phyloP scores from a whole-genome alignment of 2,329 filamentous ascomycete genomes.

The Phaeoacremonium minimum region DNA sequence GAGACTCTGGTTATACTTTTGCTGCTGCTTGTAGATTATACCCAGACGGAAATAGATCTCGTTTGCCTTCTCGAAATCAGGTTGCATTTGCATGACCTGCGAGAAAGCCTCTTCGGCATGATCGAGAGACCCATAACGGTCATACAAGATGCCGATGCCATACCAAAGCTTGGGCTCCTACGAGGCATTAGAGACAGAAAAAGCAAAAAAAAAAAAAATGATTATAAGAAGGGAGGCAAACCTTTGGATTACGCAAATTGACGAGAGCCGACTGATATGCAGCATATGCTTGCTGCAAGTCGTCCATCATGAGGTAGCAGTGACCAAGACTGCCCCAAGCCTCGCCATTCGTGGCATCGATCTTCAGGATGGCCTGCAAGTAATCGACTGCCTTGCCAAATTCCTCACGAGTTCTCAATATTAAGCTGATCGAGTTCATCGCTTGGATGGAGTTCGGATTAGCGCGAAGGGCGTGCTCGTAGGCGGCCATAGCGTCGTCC shows the following conservation, averaged over 20 bases:
- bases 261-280: slow-evolving; percentile 95
- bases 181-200: not conserved
- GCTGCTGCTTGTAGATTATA: slow-evolving; percentile 99
- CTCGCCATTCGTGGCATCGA: slow-evolving; percentile 86
- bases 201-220: not conserved
- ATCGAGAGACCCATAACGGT: slow-evolving; percentile 91
- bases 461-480: slow-evolving; percentile 82
- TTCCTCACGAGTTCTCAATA: slow-evolving; percentile 86
- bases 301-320: slow-evolving; percentile 98
- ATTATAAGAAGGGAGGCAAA: slow-evolving; percentile 36
- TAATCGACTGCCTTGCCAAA: slow-evolving; percentile 94
- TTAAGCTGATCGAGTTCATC: slow-evolving; percentile 91
- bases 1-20: slow-evolving; percentile 86
- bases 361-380: slow-evolving; percentile 82
- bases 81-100: slow-evolving; percentile 98
- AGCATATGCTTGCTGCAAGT: slow-evolving; percentile 92
- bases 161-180: slow-evolving; percentile 98
- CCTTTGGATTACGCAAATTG: slow-evolving; percentile 89
- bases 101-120: slow-evolving; percentile 98
- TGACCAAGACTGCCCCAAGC: slow-evolving; percentile 98
- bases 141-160: slow-evolving; percentile 95
- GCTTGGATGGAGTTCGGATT: slow-evolving; percentile 86
- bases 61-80: slow-evolving; percentile 96
- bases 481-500: slow-evolving; percentile 85
- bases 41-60: slow-evolving; percentile 98